Evolutionary conservation across 202 grass and related monocot species (phyloP).

Genomic region (Eragrostis tef): DNA sequence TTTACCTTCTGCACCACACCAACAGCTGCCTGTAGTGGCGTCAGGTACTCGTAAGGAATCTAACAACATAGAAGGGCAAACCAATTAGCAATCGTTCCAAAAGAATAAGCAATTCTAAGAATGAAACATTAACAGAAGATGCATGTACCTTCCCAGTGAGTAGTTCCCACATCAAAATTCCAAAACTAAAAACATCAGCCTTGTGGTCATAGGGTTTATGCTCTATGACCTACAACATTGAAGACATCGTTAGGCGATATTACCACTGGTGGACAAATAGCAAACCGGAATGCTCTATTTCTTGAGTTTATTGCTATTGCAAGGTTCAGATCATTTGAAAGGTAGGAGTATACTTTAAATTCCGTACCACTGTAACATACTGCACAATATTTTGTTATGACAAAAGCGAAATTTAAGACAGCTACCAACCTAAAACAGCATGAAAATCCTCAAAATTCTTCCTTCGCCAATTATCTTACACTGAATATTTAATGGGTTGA

Average conservation of each 20-base stretch:
- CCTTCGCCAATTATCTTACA: neutral
- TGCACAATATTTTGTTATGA: neutral
- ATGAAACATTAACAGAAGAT: constrained; percentile 35
- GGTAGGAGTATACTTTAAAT: neutral
- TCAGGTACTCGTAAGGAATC: constrained; percentile 95
- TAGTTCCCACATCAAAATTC: constrained; percentile 92
- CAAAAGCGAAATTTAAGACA: neutral
- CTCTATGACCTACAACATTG: constrained; percentile 79
- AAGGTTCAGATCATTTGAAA: constrained; percentile 22
- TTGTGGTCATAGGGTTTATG: constrained; percentile 98
- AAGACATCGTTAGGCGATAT: constrained; percentile 38
- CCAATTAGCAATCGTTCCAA: constrained; percentile 28
- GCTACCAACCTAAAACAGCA: neutral
- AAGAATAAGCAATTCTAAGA: constrained; percentile 37
- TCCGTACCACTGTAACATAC: neutral
- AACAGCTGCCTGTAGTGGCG: constrained; percentile 95
- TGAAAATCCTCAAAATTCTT: constrained; percentile 10
- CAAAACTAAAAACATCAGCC: constrained; percentile 99
- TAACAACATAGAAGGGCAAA: constrained; percentile 42
- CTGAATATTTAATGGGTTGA: constrained; percentile 2
- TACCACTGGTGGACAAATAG: constrained; percentile 5
- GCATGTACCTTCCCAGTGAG: constrained; percentile 81
- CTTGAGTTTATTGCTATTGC: neutral
- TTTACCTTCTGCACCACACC: constrained; percentile 98
- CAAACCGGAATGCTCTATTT: constrained; percentile 9